Percentiles rank a stretch among this genome's conserved stretches.
These are phyloP conservation scores for Rhizopogon salebrosus DNA, from an alignment of 768 basidiomycete genomes.

Conservation along the genomic window DNA sequence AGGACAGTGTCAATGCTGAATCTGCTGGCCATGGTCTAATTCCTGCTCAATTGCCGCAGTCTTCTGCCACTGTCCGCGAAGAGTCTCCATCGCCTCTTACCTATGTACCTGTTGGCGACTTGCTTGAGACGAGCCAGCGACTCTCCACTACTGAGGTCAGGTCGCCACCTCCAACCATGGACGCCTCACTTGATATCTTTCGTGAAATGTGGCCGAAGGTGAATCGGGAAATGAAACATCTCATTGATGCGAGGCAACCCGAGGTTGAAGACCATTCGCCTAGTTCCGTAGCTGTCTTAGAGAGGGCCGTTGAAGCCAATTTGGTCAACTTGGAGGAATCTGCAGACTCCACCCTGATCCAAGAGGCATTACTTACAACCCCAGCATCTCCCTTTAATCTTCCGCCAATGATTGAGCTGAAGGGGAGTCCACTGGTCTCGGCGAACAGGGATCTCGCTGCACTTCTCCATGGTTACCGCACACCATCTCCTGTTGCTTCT, in stretches of 20 bases:
- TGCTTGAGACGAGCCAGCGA: neutral
- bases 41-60: neutral
- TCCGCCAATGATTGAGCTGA: conserved; percentile 1
- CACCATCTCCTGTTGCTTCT: conserved; percentile 10
- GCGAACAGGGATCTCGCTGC: conserved; percentile 25
- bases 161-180: conserved; percentile 9
- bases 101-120: neutral
- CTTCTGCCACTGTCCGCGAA: neutral
- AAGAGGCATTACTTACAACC: conserved; percentile 24
- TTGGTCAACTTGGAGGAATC: neutral
- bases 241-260: conserved; percentile 15
- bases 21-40: neutral
- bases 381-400: conserved; percentile 13
- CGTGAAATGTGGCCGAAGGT: conserved; percentile 30
- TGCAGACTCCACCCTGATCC: conserved; percentile 24
- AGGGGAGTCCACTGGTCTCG: conserved; percentile 1
- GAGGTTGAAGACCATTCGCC: neutral
- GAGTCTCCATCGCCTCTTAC: neutral
- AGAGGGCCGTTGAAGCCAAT: neutral
- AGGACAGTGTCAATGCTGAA: neutral
- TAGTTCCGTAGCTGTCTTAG: neutral
- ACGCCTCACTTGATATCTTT: conserved; percentile 13
- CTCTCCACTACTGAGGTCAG: conserved; percentile 11
- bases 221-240: conserved; percentile 32
- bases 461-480: conserved; percentile 25